A percentile compares a stretch with the other conserved stretches of the same genome.
Conservation (phyloP, 257 asterid species). For the Jasminum sambac region DNA sequence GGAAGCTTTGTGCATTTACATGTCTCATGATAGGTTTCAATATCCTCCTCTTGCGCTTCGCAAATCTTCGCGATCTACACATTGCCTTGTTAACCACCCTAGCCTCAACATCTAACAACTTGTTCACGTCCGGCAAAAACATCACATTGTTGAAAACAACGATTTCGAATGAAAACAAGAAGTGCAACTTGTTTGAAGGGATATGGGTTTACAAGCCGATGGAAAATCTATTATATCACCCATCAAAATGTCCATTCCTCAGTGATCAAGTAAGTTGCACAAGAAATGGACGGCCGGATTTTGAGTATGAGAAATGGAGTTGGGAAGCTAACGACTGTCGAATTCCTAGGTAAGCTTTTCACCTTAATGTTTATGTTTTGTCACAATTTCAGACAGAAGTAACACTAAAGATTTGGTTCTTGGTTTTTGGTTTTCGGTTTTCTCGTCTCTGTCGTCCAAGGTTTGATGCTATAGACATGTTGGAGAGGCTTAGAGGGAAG, state of each 20-base stretch:
- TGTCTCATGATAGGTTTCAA: conserved; percentile 20
- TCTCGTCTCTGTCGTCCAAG: not conserved
- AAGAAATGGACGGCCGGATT: conserved; percentile 28
- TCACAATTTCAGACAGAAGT: not conserved
- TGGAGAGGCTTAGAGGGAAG: conserved; percentile 25
- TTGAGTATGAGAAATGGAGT: conserved; percentile 25
- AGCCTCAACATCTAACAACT: not conserved
- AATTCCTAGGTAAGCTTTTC: conserved; percentile 18
- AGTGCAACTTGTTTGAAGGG: conserved; percentile 24
- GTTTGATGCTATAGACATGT: conserved; percentile 25
- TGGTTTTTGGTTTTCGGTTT: too few relatives aligned
- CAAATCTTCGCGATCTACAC: not conserved
- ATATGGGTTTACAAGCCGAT: conserved; percentile 20
- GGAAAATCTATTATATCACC: conserved; percentile 14
- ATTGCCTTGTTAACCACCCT: conserved; percentile 6
- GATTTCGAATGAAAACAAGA: not conserved
- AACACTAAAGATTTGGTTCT: not conserved
- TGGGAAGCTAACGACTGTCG: conserved; percentile 28
- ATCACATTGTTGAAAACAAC: conserved; percentile 5
- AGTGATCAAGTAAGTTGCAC: conserved; percentile 28
- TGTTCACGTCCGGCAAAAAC: not conserved
- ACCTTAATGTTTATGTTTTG: not conserved
- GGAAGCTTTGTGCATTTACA: conserved; percentile 14
- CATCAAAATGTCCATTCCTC: conserved; percentile 25
- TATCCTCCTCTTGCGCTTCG: conserved; percentile 6